phyloP scores from a whole-genome alignment of 2,329 filamentous ascomycete species.

The Aspergillus arachidicola region DNA sequence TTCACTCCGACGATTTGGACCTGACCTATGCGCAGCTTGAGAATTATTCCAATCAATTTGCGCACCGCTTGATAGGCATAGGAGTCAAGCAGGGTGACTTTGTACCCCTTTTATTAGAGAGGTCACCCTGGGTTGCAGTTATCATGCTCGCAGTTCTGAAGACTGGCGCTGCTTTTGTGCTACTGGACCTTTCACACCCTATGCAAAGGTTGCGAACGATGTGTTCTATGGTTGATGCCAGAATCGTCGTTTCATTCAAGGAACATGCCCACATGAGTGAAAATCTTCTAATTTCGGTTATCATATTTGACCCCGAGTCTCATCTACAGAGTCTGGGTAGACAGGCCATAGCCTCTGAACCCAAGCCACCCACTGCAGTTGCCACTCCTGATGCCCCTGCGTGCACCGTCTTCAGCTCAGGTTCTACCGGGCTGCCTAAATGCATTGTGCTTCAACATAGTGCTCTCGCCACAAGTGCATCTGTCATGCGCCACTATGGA shows the following conservation, averaged over 20 bases:
- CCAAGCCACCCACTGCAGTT: not conserved
- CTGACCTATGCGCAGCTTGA: slow-evolving; percentile 30
- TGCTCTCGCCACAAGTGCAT: not conserved
- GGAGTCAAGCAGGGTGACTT: slow-evolving; percentile 32
- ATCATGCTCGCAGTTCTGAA: slow-evolving; percentile 29
- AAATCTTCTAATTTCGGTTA: not conserved
- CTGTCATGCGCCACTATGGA: not conserved
- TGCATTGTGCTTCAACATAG: slow-evolving; percentile 20
- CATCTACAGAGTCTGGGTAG: too few species aligned
- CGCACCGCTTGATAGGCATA: slow-evolving; percentile 29
- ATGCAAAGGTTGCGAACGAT: slow-evolving; percentile 1
- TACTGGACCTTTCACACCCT: slow-evolving; percentile 26
- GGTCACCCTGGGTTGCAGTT: slow-evolving; percentile 27
- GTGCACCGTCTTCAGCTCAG: slow-evolving; percentile 24
- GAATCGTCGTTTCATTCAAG: not conserved
- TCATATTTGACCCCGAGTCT: too few species aligned
- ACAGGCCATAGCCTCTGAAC: too few species aligned
- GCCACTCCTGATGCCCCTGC: slow-evolving; percentile 3
- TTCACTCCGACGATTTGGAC: slow-evolving; percentile 28
- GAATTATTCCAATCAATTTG: slow-evolving; percentile 31
- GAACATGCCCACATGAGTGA: not conserved
- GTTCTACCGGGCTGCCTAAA: slow-evolving; percentile 24
- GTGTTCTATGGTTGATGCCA: not conserved
- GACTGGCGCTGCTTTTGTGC: slow-evolving; percentile 27
- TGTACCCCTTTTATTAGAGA: slow-evolving; percentile 30